Base-by-base conservation (phyloP, 805 yeast species). In the Kodamaea neixiangensis region DNA sequence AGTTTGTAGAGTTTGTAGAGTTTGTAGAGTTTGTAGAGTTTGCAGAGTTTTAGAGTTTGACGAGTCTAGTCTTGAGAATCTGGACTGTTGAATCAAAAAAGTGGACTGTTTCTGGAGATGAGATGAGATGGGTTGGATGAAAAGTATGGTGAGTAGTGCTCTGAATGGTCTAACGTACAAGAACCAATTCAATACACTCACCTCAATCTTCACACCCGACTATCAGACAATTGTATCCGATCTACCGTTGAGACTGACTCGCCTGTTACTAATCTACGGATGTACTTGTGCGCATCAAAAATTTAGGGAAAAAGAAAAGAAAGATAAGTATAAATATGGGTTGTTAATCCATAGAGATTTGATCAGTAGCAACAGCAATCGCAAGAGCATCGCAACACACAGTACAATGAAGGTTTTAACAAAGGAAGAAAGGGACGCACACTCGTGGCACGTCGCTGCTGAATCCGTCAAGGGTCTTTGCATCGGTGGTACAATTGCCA, bases 381-480 rank as follows among this genome's bases (percentile, higher is more conserved):
- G n/a, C n/a, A n/a, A n/a, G n/a, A n/a, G n/a, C n/a, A n/a, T 3
- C n/a, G 5, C 4, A n/a, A 45, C 14, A 4, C 14, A 20, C 21
- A 50, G 33, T 40, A 35, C 40, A 20, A 73, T 73, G 78, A 73
- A 73, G 59, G 60, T 73, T 46, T 59, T 73, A 44, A 61, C 61
- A 47, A 52, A 57, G 38, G 76, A 69, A 51, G 79, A 74, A 54
- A 69, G 60, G 46, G 67, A 69, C 20, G 78, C 78, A 2, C 79
- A 74, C 56, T 60, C 63, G 22, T 55, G 67, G 5, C 67, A 69
- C 54, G 63, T 73, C 22, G 50, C 63, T 41, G 51, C 65, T 22
- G 77, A 72, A 53, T 76, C 77, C 7, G 48, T 61, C 44, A 71
- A 71, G 57, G 79, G 79, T 1, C 57, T 70, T 50, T 54, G 71